Evolutionary conservation across 352 stramenopile species (phyloP), one percentile per base, ranked within the genome.

Genomic region (Globisporangium middletonii): DNA sequence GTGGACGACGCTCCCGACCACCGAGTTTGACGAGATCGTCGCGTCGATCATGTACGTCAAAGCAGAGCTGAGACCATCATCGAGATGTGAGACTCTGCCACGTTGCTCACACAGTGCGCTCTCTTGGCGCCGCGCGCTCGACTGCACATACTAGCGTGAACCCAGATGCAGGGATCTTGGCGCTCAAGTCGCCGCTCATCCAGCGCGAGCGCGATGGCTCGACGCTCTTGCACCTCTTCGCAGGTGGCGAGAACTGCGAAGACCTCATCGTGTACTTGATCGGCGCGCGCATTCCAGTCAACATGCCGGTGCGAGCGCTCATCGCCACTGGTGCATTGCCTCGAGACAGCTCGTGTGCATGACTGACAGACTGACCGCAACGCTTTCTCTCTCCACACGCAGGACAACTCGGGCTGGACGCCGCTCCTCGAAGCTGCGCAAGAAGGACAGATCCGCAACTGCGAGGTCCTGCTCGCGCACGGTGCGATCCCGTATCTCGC

Each of bases 381-480:
- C 28, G 8, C 16, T 30, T 7, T 1, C 3, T 7, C 13, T 2
- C 4, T 27, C 11, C 27, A 3, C 9, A 37, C 15, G 4, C 42
- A 73, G 52, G 73, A 86, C 55, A 57, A 64, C 33, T 68, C 65
- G 8, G 77, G 75, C 28, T 86, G 78, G 78, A 86, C 73, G 50
- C 73, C 78, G 38, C 57, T 86, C 56, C 72, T 88, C 4, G 78
- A 88, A 45, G 78, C 75, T 1, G 67, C 74, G 0, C 75, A 88
- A 28, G 75, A 85, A 64, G 78, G 78, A 0, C 75, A 82, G 45
- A 68, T 83, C 43, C 57, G 42, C 15, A 78, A 75, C 26, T 83
- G 75, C 42, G 55, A 74, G 47, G 68, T 74, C 30, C 57, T 86
- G 30, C 46, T 86, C 6, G 71, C 69, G 12, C 54, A 68, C 23